Base-by-base conservation (phyloP, 257 asterid species). In the Echites panduratus region DNA sequence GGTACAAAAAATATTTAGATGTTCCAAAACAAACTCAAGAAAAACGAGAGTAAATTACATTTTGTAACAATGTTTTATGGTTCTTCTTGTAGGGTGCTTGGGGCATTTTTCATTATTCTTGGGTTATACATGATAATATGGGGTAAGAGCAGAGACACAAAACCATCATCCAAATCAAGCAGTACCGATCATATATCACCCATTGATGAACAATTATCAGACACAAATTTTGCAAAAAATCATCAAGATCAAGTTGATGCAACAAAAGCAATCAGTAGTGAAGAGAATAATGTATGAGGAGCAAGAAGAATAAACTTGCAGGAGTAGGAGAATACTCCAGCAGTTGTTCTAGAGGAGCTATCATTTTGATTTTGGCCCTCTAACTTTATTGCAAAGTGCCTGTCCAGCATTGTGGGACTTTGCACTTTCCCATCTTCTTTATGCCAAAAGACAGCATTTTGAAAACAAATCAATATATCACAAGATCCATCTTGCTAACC, bases 201-300 rank as follows among this genome's bases (percentile, higher is more conserved):
- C 40, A 9, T 64, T 8, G 72, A 72, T 20, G 70, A 75, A n/a
- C 70, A 72, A 66, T 56, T 56, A 49, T 8, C 57, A 24, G 73
- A 54, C n/a, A 68, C 47, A 54, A 67, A 57, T 35, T 57, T 50
- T 43, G 57, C 66, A 53, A 72, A 56, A 59, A 78, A 0, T 68
- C 70, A 35, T 68, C 70, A 35, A 35, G 65, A 1, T 32, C 38
- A 66, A 38, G 58, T 27, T 70, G 52, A 75, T 56, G 73, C 41
- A 66, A 52, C 77, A 20, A 70, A 75, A 49, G 65, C 49, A 29
- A 48, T 69, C 20, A 13, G 3, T 22, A 54, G 47, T 48, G 79
- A 78, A 63, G 77, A 78, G 54, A 78, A 72, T 71, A 75, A 77
- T 64, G 82, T 78, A 56, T 82, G 56, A 65, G 19, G 4, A 2